These are phyloP conservation scores for Aureobasidium sp. DNA, from an alignment of 2,329 filamentous ascomycete species.

Conservation along the genomic window DNA sequence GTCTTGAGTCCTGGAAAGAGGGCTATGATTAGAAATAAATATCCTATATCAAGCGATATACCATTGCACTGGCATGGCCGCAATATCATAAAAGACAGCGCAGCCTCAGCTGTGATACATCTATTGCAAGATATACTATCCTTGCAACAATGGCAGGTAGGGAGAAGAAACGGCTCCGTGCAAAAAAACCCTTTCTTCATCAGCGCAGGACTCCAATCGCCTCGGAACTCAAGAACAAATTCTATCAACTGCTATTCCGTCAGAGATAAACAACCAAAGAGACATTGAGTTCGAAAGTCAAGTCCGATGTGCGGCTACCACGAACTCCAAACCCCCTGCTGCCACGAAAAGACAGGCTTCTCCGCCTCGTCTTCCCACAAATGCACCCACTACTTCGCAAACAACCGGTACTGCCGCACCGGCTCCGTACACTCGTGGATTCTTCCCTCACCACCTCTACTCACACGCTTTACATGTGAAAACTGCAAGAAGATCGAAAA, in stretches of 20 bases:
- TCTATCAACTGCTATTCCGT: too few species aligned
- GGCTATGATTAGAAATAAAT: not conserved
- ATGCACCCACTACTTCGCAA: not conserved
- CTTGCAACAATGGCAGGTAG: too few species aligned
- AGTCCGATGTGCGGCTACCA: slow-evolving; percentile 9
- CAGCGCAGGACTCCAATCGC: too few species aligned
- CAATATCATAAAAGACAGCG: not conserved
- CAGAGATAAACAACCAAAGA: too few species aligned
- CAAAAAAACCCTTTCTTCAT: too few species aligned
- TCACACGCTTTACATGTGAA: not conserved
- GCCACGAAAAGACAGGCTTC: not conserved
- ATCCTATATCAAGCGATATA: not conserved
- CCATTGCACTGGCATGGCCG: not conserved
- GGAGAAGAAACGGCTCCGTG: too few species aligned
- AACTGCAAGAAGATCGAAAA: not conserved
- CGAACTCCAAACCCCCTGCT: not conserved
- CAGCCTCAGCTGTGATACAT: not conserved
- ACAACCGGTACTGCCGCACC: slow-evolving; percentile 3
- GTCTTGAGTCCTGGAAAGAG: not conserved
- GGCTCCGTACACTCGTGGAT: not conserved
- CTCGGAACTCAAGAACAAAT: too few species aligned
- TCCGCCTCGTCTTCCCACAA: not conserved
- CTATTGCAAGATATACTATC: too few species aligned
- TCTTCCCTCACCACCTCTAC: not conserved
- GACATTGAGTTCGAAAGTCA: too few species aligned